Evolutionary conservation across 1,284 basidiomycete genomes (phyloP), one percentile per base, ranked within the genome.

Genomic region (Ceratobasidium theobromae): DNA sequence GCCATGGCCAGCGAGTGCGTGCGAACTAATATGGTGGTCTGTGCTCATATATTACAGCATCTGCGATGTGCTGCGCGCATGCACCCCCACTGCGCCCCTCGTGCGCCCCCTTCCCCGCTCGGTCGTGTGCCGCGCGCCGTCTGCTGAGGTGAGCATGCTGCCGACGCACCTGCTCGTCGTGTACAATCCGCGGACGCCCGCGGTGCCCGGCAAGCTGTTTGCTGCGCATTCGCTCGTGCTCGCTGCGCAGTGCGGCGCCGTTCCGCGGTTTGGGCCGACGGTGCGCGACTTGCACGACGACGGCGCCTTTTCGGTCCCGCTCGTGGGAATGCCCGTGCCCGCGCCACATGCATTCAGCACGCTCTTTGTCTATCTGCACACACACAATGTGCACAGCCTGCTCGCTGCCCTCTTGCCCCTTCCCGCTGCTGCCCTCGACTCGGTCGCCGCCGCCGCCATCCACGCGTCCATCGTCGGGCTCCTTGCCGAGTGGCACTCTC

Each of bases 161-260:
- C 55, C 55, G 4, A 58, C 55, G 4, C 55, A 58, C 55, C 48
- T 32, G 23, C 55, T 58, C 27, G 18, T 58, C 23, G 55, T 58
- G 23, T 58, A 46, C 30, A 28, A 58, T 30, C 55, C 40, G 3
- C 55, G 43, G 16, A 41, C 28, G 11, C 40, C 40, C 27, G n/a
- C 14, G 8, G 41, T 46, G 28, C 41, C 23, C 5, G 55, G 55
- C n/a, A 25, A 30, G 16, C 55, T 58, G 5, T 58, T 32, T 32
- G 41, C 55, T 18, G 55, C 55, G 41, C 40, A 58, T 43, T 58
- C 55, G 41, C 55, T 58, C n/a, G 55, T 58, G 12, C 55, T 58
- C 55, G 55, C 55, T 18, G 33, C 55, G 18, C 55, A 58, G 43
- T 58, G 55, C 28, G 41, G 41, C 8, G 3, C 27, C 3, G 27